A percentile compares a stretch with the other conserved stretches of the same genome.
These are phyloP conservation scores for Diversispora eburnea DNA, from an alignment of 192 early-diverging fungal genomes.

Conservation along the genomic window DNA sequence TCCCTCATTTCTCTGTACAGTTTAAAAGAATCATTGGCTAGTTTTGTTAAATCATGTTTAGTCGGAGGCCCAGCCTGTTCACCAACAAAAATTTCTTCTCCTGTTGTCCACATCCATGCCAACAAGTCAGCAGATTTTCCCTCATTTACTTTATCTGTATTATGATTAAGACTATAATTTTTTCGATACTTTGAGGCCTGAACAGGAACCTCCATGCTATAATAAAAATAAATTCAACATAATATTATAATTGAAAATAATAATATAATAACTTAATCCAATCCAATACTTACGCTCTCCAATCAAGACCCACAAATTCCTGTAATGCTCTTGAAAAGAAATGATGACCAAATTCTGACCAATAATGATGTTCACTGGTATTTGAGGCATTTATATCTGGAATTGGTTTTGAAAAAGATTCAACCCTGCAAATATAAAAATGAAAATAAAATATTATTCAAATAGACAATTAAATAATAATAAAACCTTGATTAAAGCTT, in stretches of 20 bases:
- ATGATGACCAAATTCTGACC: conserved; percentile 14
- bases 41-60: neutral
- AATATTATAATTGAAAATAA: conserved; percentile 1
- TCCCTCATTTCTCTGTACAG: conserved; percentile 14
- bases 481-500: neutral
- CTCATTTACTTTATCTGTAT: neutral
- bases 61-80: conserved; percentile 5
- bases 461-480: conserved; percentile 5
- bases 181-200: neutral
- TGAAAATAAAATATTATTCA: too few species aligned
- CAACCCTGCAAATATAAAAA: conserved; percentile 23
- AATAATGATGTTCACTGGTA: conserved; percentile 20
- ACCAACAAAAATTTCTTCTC: neutral
- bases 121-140: conserved; percentile 2
- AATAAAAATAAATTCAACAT: neutral
- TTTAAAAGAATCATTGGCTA: conserved; percentile 13
- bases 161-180: conserved; percentile 5
- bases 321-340: conserved; percentile 26
- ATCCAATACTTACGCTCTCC: conserved; percentile 8
- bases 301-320: conserved; percentile 17
- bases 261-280: neutral
- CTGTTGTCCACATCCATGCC: neutral
- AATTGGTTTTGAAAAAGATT: conserved; percentile 12
- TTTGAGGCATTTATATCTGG: neutral
- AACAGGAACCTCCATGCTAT: neutral